phyloP scores from a whole-genome alignment of 1,139 yeast species.

The Scheffersomyces stambukii region DNA sequence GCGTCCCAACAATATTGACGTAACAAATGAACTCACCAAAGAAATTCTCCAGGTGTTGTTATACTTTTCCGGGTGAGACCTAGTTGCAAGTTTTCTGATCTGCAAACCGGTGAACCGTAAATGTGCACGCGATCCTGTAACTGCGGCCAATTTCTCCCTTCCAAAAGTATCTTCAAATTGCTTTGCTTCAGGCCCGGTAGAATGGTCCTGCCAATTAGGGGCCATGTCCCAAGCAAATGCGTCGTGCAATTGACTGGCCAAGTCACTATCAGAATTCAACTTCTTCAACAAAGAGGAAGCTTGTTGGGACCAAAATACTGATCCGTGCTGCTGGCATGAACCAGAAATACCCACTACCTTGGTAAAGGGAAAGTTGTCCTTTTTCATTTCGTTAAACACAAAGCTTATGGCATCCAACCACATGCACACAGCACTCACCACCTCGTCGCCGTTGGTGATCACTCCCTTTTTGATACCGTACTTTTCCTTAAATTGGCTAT shows the following conservation, averaged over 20 bases:
- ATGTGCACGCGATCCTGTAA: constrained; percentile 87
- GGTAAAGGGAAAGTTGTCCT: constrained; percentile 51
- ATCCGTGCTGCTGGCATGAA: constrained; percentile 91
- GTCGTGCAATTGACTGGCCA: constrained; percentile 42
- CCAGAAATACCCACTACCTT: constrained; percentile 73
- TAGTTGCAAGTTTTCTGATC: constrained; percentile 65
- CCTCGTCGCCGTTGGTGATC: constrained; percentile 44
- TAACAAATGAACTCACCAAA: constrained; percentile 74
- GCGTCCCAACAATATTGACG: constrained; percentile 65
- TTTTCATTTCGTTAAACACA: constrained; percentile 52
- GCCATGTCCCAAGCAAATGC: constrained; percentile 64
- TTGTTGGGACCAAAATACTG: constrained; percentile 67
- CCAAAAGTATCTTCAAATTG: constrained; percentile 61
- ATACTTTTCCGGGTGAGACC: constrained; percentile 49
- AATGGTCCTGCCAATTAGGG: constrained; percentile 95
- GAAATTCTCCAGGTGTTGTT: constrained; percentile 58
- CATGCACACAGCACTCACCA: constrained; percentile 79
- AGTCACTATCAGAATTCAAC: constrained; percentile 20
- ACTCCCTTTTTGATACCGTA: constrained; percentile 75
- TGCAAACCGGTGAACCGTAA: constrained; percentile 90
- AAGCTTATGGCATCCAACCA: constrained; percentile 84
- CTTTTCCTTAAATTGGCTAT: constrained; percentile 48
- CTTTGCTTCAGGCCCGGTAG: constrained; percentile 66
- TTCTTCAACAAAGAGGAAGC: constrained; percentile 38
- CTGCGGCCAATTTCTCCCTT: constrained; percentile 54